Evolutionary conservation across 2,329 filamentous ascomycete species (phyloP).

Genomic region (Ophiostoma ulmi): DNA sequence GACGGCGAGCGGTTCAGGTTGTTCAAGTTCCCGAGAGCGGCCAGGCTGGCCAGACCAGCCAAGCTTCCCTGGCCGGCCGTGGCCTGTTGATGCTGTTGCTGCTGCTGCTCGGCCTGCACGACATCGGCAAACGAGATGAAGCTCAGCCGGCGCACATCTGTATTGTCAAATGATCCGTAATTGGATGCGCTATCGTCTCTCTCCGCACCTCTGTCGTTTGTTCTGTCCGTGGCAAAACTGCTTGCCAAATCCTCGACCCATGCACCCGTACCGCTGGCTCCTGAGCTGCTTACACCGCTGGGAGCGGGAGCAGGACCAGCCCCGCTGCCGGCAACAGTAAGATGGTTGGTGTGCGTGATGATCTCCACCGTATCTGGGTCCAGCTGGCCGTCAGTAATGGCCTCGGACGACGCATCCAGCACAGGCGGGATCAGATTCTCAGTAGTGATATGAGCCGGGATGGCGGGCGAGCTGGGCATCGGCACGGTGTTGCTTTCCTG

Average conservation of each 20-base stretch:
- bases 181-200: constrained; percentile 59
- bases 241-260: constrained; percentile 54
- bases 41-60: constrained; percentile 59
- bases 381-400: constrained; percentile 80
- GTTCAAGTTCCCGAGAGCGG: constrained; percentile 36
- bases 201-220: not conserved
- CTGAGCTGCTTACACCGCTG: constrained; percentile 37
- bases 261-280: constrained; percentile 38
- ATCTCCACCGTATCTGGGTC: constrained; percentile 91
- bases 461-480: constrained; percentile 73
- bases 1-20: constrained; percentile 65
- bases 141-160: constrained; percentile 76
- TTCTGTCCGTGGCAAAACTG: constrained; percentile 43
- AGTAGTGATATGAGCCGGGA: constrained; percentile 87
- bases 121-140: constrained; percentile 98
- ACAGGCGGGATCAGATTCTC: constrained; percentile 92
- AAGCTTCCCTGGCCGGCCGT: constrained; percentile 44
- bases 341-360: constrained; percentile 78
- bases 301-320: constrained; percentile 29
- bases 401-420: constrained; percentile 82
- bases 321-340: constrained; percentile 56
- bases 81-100: constrained; percentile 23
- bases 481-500: constrained; percentile 56
- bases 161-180: constrained; percentile 70
- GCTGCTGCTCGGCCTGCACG: constrained; percentile 70